Evolutionary conservation across 2,329 filamentous ascomycete genomes (phyloP).

Genomic region (Neofusicoccum sp.): DNA sequence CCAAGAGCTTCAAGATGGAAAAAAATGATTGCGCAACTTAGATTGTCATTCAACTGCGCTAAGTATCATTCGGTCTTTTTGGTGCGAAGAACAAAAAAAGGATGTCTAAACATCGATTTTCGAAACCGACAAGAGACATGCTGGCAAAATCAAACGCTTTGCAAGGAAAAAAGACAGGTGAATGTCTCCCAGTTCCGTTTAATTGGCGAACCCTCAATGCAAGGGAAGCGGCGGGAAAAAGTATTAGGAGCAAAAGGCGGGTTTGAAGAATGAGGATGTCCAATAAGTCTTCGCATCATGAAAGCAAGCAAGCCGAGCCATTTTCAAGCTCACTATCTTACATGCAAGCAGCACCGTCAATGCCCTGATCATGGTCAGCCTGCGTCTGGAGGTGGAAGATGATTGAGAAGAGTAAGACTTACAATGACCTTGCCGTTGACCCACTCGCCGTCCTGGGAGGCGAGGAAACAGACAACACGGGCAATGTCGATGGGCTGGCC

Average conservation of each 20-base stretch:
- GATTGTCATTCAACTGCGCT: background rate
- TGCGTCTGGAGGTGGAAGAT: conserved; percentile 29
- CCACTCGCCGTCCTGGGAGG: conserved; percentile 61
- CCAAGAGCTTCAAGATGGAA: no score
- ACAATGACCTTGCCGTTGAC: conserved; percentile 57
- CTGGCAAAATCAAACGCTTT: conserved; percentile 3
- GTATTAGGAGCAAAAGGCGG: no score
- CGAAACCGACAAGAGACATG: conserved; percentile 1
- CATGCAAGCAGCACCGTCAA: conserved; percentile 46
- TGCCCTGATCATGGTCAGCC: conserved; percentile 2
- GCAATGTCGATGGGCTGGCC: conserved; percentile 70
- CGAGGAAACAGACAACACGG: conserved; percentile 63
- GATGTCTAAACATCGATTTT: conserved; percentile 12
- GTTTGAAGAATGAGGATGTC: background rate
- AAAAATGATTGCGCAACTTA: background rate
- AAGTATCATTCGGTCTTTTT: background rate
- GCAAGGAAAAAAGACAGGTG: background rate
- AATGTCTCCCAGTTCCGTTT: background rate
- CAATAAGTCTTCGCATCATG: background rate
- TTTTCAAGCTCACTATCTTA: conserved; percentile 27
- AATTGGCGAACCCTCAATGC: background rate
- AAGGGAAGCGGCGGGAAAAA: background rate
- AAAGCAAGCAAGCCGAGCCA: background rate
- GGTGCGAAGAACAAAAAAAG: conserved; percentile 11
- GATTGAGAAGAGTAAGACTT: background rate